These are phyloP conservation scores for Crassisporium funariophilum DNA, from an alignment of 768 basidiomycete species.

Conservation along the genomic window DNA sequence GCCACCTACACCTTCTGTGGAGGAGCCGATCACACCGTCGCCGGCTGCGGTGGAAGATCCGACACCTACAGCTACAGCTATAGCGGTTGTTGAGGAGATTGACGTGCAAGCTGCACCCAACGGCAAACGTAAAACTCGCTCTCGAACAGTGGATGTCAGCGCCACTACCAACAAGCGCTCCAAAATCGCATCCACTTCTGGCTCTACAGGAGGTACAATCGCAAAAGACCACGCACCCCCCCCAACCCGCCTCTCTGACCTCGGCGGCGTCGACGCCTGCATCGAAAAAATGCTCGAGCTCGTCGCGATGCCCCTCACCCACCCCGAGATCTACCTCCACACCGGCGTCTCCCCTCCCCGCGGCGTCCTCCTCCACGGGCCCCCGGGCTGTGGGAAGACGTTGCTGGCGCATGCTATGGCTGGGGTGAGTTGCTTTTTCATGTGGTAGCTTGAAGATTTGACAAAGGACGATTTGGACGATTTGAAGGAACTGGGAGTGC, in stretches of 20 bases:
- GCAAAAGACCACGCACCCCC: constrained; percentile 76
- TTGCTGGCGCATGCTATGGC: constrained; percentile 93
- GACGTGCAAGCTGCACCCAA: constrained; percentile 13
- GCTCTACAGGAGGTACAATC: constrained; percentile 36
- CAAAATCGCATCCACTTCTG: constrained; percentile 39
- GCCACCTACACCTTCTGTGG: constrained; percentile 22
- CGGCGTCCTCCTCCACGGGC: constrained; percentile 92
- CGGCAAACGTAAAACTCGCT: constrained; percentile 67
- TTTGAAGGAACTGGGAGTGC: constrained; percentile 82
- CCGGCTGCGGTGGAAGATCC: constrained; percentile 21
- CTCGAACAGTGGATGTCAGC: constrained; percentile 52
- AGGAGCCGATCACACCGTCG: constrained; percentile 21
- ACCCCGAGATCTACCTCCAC: constrained; percentile 94
- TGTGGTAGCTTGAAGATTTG: not conserved
- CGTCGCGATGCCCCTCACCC: constrained; percentile 93
- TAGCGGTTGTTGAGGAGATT: too few species aligned
- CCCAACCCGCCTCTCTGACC: constrained; percentile 71
- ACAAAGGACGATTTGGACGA: too few species aligned
- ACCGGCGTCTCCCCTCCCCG: constrained; percentile 92
- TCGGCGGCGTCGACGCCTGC: constrained; percentile 85
- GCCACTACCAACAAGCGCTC: constrained; percentile 66
- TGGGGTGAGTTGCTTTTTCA: constrained; percentile 57
- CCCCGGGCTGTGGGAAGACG: constrained; percentile 97
- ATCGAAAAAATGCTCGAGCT: constrained; percentile 94
- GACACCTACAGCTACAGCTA: constrained; percentile 11